Evolutionary conservation across 116 monocot genomes (phyloP), one percentile per base, ranked within the genome.

Genomic region (Posidonia oceanica): DNA sequence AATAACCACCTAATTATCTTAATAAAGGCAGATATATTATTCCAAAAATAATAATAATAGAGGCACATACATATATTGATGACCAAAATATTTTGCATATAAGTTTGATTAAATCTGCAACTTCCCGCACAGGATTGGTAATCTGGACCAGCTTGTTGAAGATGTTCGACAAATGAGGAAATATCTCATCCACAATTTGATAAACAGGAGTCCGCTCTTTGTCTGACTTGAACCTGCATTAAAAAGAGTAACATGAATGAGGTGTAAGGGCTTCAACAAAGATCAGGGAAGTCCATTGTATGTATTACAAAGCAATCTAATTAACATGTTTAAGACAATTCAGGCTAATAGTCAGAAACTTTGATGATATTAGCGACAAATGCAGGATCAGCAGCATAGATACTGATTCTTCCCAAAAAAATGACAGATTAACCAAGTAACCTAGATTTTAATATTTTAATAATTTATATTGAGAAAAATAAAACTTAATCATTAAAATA

Each of bases 41-140:
- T 29, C 29, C 29, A 29, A 29, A 29, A 29, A 29, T 29, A 29
- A 29, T 29, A 29, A 29, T 29, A 29, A 29, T 29, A 29, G 29
- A 29, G 39, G 14, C 29, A 89, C 93, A 23, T 88, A 99, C 99
- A 86, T 99, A 99, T 71, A 93, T 93, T 15, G 90, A 90, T 52
- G 99, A 99, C 99, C 99, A 99, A 75, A 99, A 98, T 83, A 98
- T 98, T 80, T 98, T 98, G 85, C 93, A 98, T 67, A 93, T 90
- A 29, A 98, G 81, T 78, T 93, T 98, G 77, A 98, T 93, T 14
- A 98, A 54, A 72, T 90, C 98, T 72, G 93, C 87, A 59, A 84
- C 77, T 88, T 98, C 90, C 68, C 84, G 74, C 14, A 90, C 60
- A 40, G 98, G 93, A 64, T 84, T 90, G 55, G 42, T 74, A 70